phyloP scores from a whole-genome alignment of 352 stramenopile species.

The Globisporangium nunn region DNA sequence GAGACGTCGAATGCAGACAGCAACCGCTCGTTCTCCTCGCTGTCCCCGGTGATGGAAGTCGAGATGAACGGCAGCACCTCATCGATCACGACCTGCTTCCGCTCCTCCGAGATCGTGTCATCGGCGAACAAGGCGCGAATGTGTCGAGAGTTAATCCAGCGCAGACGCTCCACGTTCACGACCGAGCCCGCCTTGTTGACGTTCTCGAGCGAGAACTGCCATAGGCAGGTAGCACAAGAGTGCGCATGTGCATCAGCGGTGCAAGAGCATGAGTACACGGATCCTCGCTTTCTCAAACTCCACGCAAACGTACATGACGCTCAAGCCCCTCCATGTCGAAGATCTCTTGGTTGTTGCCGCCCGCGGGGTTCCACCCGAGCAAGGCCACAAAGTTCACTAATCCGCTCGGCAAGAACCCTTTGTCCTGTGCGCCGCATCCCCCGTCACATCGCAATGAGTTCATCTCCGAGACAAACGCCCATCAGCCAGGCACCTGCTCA shows the following conservation, averaged over 20 bases:
- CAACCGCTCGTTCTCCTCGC: constrained; percentile 15
- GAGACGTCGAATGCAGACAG: constrained; percentile 47
- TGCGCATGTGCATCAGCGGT: neutral
- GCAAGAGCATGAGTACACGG: neutral
- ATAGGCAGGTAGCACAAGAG: neutral
- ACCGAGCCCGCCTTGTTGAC: constrained; percentile 87
- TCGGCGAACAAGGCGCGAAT: constrained; percentile 69
- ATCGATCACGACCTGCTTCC: constrained; percentile 44
- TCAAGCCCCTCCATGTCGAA: constrained; percentile 92
- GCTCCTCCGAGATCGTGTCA: constrained; percentile 25
- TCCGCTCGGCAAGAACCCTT: constrained; percentile 93
- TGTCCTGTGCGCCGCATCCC: constrained; percentile 46
- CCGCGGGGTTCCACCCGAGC: constrained; percentile 94
- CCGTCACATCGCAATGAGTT: neutral
- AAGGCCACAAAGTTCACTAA: constrained; percentile 98
- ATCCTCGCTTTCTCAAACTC: neutral
- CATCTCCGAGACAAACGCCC: neutral
- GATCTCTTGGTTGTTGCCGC: constrained; percentile 96
- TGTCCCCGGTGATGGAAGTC: constrained; percentile 18
- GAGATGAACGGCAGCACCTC: constrained; percentile 66
- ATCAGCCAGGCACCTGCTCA: neutral
- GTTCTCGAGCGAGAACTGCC: constrained; percentile 76
- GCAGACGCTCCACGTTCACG: constrained; percentile 79
- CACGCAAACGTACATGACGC: constrained; percentile 26
- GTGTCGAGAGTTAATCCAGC: constrained; percentile 88